Conservation (phyloP, 371 early-diverging fungal genomes). For the Apophysomyces variabilis region DNA sequence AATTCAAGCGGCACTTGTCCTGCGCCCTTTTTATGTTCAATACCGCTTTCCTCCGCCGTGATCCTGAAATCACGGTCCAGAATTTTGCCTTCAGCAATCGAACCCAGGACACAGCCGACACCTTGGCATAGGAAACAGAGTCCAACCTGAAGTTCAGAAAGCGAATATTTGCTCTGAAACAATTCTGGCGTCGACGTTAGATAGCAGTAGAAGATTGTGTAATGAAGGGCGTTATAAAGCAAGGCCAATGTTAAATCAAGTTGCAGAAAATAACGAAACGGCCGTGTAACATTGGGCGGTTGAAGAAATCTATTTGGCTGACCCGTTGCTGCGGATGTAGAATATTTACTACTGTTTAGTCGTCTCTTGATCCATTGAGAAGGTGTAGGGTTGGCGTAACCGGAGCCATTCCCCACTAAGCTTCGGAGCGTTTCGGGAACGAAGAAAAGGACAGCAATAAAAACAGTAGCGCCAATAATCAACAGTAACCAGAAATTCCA, state of each 20-base stretch:
- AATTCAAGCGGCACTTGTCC: slow-evolving; percentile 27
- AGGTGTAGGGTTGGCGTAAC: slow-evolving; percentile 38
- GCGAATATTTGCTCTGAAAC: slow-evolving; percentile 26
- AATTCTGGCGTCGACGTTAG: slow-evolving; percentile 31
- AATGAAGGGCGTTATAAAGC: slow-evolving; percentile 24
- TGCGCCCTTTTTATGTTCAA: slow-evolving; percentile 14
- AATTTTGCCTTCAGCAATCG: slow-evolving; percentile 29
- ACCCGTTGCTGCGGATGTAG: neutral
- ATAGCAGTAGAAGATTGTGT: slow-evolving; percentile 27
- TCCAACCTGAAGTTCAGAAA: slow-evolving; percentile 36
- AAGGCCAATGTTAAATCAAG: slow-evolving; percentile 23
- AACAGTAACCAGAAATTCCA: slow-evolving; percentile 61
- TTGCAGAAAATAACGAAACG: slow-evolving; percentile 2
- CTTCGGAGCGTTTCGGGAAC: slow-evolving; percentile 68
- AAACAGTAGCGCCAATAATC: slow-evolving; percentile 52
- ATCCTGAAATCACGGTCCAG: slow-evolving; percentile 39
- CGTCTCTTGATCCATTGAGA: slow-evolving; percentile 20
- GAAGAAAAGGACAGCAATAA: slow-evolving; percentile 50
- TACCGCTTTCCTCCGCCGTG: slow-evolving; percentile 19
- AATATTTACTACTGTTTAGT: neutral
- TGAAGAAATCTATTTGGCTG: neutral
- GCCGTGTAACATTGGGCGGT: neutral
- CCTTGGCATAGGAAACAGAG: slow-evolving; percentile 41
- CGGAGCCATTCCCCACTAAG: slow-evolving; percentile 42
- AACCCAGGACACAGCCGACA: slow-evolving; percentile 35